phyloP scores from a whole-genome alignment of 371 early-diverging fungal species.

The Mucor circinelloides region DNA sequence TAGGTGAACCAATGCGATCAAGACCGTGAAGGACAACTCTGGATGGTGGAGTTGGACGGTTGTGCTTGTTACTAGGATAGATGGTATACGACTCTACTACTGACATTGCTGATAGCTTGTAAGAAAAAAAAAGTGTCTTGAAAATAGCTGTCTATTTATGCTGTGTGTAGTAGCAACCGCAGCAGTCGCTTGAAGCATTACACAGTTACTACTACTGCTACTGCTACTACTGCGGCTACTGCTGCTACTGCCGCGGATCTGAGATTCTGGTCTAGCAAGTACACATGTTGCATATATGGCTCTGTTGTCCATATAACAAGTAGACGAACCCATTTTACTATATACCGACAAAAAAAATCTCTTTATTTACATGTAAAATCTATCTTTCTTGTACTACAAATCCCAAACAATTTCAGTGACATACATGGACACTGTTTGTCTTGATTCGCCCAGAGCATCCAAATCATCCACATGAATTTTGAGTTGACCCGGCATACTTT shows the following conservation, averaged over 20 bases:
- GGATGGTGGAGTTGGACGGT: slow-evolving; percentile 30
- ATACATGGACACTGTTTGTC: slow-evolving; percentile 68
- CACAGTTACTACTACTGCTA: no score
- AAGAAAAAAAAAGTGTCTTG: no score
- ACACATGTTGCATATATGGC: no score
- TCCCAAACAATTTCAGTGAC: slow-evolving; percentile 66
- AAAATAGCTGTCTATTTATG: no score
- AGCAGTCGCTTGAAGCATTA: no score
- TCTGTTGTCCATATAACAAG: no score
- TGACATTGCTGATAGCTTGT: slow-evolving; percentile 16
- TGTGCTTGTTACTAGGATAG: slow-evolving; percentile 36
- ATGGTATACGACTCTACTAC: slow-evolving; percentile 30
- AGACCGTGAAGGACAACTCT: slow-evolving; percentile 35
- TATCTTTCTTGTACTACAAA: slow-evolving; percentile 18
- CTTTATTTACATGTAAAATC: neutral
- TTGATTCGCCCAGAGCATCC: slow-evolving; percentile 64
- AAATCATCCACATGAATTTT: slow-evolving; percentile 75
- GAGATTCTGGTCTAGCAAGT: no score
- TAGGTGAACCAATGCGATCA: slow-evolving; percentile 32
- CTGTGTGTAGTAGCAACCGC: no score
- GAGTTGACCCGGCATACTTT: slow-evolving; percentile 81
- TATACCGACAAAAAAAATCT: no score
- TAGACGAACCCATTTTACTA: no score
- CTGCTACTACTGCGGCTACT: no score
- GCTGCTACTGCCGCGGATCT: no score